Base-by-base conservation (phyloP, 164 flowering plant species). In the Stephania japonica region DNA sequence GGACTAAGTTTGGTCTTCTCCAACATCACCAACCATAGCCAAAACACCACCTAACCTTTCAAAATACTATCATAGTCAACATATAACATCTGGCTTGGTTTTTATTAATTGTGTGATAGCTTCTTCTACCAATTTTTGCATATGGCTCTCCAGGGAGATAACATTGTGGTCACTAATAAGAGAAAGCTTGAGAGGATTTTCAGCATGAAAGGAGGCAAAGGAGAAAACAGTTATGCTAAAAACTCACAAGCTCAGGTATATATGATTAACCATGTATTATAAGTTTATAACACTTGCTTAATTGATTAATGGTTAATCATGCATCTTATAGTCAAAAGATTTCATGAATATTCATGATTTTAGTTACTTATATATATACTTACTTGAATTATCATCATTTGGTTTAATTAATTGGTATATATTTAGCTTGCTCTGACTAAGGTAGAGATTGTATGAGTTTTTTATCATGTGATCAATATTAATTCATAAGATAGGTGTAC, bases 241-340 rank as follows among this genome's bases (percentile, higher is more conserved):
- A 93, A 93, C 83, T 90, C 92, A 42, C 91, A 91, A 83, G 98
- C 98, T 47, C 98, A 93, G 97, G 98, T 87, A 47, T 10, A 12
- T 27, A 64, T 12, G 5, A 23, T 12, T 43, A 5, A 32, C 2
- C 38, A 32, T 32, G 38, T 32, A 32, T 32, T 2, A 32, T 32
- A n/a, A n/a, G n/a, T n/a, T n/a, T n/a, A 32, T 32, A 32, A 32
- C 4, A 32, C 38, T 32, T 32, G 4, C 2, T 32, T 32, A 4
- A 2, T 32, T 32, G 38, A 32, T 32, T 32, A 32, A 32, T 32
- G 38, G 38, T 32, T 32, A 32, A 32, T 32, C 38, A 32, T 0
- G 38, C 38, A 32, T 32, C 38, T 32, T 32, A 32, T 32, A 32
- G 38, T 32, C 38, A 32, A 32, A 32, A 32, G 38, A 32, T 32